Percentiles rank a stretch among this genome's conserved stretches.
phyloP scores from a whole-genome alignment of 2,329 filamentous ascomycete species.

The Parastagonospora avenae region DNA sequence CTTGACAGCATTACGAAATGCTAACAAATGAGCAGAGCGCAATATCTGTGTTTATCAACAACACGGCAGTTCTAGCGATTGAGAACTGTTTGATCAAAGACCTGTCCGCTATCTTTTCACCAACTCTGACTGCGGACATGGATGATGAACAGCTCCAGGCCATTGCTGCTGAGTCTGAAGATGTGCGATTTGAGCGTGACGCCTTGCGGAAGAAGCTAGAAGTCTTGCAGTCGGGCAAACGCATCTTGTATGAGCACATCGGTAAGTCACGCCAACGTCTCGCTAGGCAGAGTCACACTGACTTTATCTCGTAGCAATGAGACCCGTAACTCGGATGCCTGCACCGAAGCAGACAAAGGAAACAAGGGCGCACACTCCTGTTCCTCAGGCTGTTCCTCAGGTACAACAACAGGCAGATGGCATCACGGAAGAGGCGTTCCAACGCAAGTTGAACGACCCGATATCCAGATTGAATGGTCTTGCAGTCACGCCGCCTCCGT shows the following conservation, averaged over 20 bases:
- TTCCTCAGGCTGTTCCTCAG: not conserved
- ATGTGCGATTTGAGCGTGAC: slow-evolving; percentile 17
- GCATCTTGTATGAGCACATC: slow-evolving; percentile 20
- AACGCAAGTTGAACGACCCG: not conserved
- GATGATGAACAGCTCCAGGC: slow-evolving; percentile 21
- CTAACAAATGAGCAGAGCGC: slow-evolving; percentile 22
- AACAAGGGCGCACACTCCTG: not conserved
- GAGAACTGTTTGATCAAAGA: slow-evolving; percentile 31
- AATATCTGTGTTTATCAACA: slow-evolving; percentile 32
- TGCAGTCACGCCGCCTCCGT: slow-evolving; percentile 5
- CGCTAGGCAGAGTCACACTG: not conserved
- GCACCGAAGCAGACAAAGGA: not conserved
- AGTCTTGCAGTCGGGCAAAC: slow-evolving; percentile 17
- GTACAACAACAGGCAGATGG: not conserved
- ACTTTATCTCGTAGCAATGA: slow-evolving; percentile 3
- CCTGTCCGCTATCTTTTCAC: slow-evolving; percentile 25
- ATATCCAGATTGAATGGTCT: not conserved
- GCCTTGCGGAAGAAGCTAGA: slow-evolving; percentile 16
- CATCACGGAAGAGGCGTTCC: not conserved
- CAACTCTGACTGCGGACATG: slow-evolving; percentile 22
- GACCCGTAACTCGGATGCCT: not conserved
- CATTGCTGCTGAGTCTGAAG: slow-evolving; percentile 35
- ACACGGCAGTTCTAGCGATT: slow-evolving; percentile 31
- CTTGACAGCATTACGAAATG: not conserved
- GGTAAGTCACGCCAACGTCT: slow-evolving; percentile 2